phyloP scores from a whole-genome alignment of 108 stramenopile genomes.

The Conticribra weissflogii region DNA sequence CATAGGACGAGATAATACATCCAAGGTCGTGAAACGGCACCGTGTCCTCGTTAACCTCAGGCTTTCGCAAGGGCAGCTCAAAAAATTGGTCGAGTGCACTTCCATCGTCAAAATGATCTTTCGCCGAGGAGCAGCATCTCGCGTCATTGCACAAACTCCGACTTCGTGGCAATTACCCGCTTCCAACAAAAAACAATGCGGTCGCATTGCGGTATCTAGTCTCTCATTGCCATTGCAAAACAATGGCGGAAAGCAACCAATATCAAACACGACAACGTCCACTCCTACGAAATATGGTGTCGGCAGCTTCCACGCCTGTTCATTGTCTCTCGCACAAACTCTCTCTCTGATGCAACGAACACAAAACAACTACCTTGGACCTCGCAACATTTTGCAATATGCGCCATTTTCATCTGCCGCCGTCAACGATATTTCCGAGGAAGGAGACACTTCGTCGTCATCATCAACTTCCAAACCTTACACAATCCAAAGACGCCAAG shows the following conservation, averaged over 20 bases:
- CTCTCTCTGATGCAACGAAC: too few relatives aligned
- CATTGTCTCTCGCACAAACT: too few relatives aligned
- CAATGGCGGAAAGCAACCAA: neutral
- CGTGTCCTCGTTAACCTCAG: too few relatives aligned
- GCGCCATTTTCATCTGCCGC: slow-evolving; percentile 2
- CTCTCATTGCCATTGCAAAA: neutral
- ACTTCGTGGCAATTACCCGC: too few relatives aligned
- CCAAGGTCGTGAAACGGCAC: too few relatives aligned
- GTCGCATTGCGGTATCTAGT: neutral
- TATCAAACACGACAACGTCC: neutral
- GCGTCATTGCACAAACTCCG: neutral
- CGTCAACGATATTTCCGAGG: slow-evolving; percentile 1
- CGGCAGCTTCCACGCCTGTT: too few relatives aligned
- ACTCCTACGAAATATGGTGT: too few relatives aligned
- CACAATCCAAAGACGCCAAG: slow-evolving; percentile 31
- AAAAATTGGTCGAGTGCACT: too few relatives aligned
- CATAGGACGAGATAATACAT: too few relatives aligned
- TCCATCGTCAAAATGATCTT: neutral
- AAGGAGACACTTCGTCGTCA: neutral
- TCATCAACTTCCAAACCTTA: slow-evolving; percentile 11
- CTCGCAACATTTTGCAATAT: too few relatives aligned
- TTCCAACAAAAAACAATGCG: neutral
- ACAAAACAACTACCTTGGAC: too few relatives aligned
- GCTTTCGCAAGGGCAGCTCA: too few relatives aligned
- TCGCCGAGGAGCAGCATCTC: neutral